These are phyloP conservation scores for Chrysoporthe cubensis DNA, from an alignment of 2,329 filamentous ascomycete species.

Conservation along the genomic window DNA sequence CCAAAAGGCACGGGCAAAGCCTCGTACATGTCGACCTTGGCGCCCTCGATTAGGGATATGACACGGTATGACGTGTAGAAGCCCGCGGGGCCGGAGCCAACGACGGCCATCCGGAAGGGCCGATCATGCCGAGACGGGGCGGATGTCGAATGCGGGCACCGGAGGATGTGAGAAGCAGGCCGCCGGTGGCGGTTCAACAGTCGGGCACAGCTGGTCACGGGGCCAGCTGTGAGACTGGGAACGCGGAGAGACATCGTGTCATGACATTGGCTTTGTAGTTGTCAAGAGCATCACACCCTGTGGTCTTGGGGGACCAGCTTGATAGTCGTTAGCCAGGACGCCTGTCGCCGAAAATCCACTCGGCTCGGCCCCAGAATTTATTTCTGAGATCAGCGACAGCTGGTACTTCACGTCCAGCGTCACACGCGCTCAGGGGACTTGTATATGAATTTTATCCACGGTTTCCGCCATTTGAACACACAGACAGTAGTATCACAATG, in stretches of 20 bases:
- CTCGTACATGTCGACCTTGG: conserved; percentile 94
- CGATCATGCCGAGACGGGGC: conserved; percentile 40
- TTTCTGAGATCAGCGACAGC: not conserved
- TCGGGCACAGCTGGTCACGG: conserved; percentile 8
- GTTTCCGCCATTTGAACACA: too few relatives aligned
- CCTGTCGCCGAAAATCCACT: conserved; percentile 5
- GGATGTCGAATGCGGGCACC: conserved; percentile 24
- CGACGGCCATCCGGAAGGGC: conserved; percentile 79
- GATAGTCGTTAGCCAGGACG: not conserved
- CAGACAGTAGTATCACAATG: too few relatives aligned
- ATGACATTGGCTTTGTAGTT: conserved; percentile 4
- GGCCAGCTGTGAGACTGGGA: conserved; percentile 14
- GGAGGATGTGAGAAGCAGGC: conserved; percentile 5
- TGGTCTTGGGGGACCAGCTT: not conserved
- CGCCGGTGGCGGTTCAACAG: not conserved
- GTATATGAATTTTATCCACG: too few relatives aligned
- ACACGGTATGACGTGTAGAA: conserved; percentile 93
- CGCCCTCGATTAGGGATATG: conserved; percentile 73
- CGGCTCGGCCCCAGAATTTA: conserved; percentile 4
- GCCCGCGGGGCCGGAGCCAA: conserved; percentile 92
- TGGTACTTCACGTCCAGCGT: too few relatives aligned
- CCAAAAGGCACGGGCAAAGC: conserved; percentile 90
- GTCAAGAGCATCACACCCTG: not conserved
- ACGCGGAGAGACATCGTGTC: conserved; percentile 18
- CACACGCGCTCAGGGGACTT: too few relatives aligned